Base-by-base conservation (phyloP, 176 grass and related monocot genomes). In the Oryza meridionalis region DNA sequence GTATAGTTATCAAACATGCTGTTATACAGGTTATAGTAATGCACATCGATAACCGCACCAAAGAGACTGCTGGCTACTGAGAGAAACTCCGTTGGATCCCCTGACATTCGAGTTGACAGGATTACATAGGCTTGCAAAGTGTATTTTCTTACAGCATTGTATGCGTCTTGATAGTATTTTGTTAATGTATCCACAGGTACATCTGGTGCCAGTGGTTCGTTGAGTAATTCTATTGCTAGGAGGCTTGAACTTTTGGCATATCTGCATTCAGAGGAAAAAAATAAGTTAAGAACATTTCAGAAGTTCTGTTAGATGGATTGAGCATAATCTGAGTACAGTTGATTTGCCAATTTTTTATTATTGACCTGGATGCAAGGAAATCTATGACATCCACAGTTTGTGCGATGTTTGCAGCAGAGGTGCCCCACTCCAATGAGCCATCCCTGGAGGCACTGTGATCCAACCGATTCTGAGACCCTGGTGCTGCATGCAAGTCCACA, bases 171-270 rank as follows among this genome's bases (percentile, higher is more conserved):
- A 65, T 59, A 59, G 53, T 59, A 59, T 59, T 59, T 59, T 59
- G 53, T 3, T 53, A 53, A 2, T 53, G 81, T 86, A 4, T 85
- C 37, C 29, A 94, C 64, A 1, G 92, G 83, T 1, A 70, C 88
- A 1, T 81, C 78, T 0, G 86, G 89, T 0, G 90, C 90, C 38
- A 9, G 0, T 1, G 94, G 94, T 49, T 94, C 92, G 10, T 97
- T 97, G 17, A 97, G 55, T 6, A 97, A 65, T 86, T 94, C 92
- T 13, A 97, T 29, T 1, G 94, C 92, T 7, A 92, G 77, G 22
- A 97, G 94, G 59, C 88, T 82, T 0, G 42, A 44, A 17, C 86
- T 77, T 0, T 9, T 6, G 13, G 84, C 85, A 68, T 97, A 97
- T 59, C 53, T 59, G 19, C 53, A 59, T 59, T 59, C 0, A 59